Evolutionary conservation across 2,329 filamentous ascomycete genomes (phyloP).

Genomic region (Apiospora koreana): DNA sequence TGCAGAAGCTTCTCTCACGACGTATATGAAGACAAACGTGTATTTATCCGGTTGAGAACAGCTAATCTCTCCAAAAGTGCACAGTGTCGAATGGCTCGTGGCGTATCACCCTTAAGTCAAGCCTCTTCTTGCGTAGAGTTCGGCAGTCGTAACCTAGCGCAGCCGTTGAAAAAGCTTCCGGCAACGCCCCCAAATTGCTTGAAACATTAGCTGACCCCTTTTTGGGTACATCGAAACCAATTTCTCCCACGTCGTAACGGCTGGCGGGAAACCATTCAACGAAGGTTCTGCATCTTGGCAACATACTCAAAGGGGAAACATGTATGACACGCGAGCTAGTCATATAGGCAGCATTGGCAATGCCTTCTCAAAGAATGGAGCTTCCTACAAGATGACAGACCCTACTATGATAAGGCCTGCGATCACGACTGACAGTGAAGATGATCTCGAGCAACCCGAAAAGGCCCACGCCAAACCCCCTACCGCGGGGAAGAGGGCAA

Average conservation of each 20-base stretch:
- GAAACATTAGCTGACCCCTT: not conserved
- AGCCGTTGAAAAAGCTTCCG: not conserved
- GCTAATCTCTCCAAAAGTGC: not conserved
- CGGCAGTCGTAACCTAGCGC: not conserved
- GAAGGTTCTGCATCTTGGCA: not conserved
- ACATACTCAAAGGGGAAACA: not conserved
- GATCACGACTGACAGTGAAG: not conserved
- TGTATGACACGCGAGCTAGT: not conserved
- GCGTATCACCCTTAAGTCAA: not conserved
- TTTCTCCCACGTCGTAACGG: not conserved
- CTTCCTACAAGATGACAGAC: not conserved
- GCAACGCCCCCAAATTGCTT: not conserved
- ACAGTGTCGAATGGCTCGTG: not conserved
- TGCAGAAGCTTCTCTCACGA: not conserved
- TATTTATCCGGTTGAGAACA: not conserved
- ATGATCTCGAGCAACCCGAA: not conserved
- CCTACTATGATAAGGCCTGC: not conserved
- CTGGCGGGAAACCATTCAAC: not conserved
- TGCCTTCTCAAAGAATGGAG: not conserved
- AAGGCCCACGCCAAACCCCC: not conserved
- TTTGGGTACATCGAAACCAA: not conserved
- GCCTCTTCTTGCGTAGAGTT: not conserved
- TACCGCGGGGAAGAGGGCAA: slow-evolving; percentile 27
- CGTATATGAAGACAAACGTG: not conserved
- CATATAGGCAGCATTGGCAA: not conserved